Percentiles rank a stretch among this genome's conserved stretches.
Evolutionary conservation across 768 basidiomycete species (phyloP).

Genomic region (Vararia minispora): DNA sequence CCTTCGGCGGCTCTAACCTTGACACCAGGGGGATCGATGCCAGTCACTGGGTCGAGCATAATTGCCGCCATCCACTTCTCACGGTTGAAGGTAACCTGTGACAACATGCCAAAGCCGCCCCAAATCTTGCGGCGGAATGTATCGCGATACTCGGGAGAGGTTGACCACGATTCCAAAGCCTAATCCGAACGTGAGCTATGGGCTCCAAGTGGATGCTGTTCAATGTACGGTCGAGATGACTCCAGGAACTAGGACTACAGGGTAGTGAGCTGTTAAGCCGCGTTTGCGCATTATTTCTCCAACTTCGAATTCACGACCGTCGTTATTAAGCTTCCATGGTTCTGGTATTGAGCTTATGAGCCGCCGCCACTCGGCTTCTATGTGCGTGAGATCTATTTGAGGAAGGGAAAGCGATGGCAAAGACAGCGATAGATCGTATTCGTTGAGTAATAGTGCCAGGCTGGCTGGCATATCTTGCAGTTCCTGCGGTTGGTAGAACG

Average conservation of each 20-base stretch:
- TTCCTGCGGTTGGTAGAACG: constrained; percentile 55
- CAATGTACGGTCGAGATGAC: constrained; percentile 62
- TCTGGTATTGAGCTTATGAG: constrained; percentile 64
- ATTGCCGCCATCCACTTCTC: constrained; percentile 87
- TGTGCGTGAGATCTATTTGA: constrained; percentile 52
- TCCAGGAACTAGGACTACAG: constrained; percentile 81
- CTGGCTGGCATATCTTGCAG: constrained; percentile 61
- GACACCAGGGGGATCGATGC: constrained; percentile 75
- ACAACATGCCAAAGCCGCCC: constrained; percentile 75
- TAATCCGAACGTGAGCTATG: constrained; percentile 18
- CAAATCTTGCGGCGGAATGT: constrained; percentile 90
- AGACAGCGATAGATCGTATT: constrained; percentile 59
- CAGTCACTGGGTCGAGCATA: constrained; percentile 85
- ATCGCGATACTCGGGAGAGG: constrained; percentile 66
- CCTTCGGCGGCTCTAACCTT: constrained; percentile 92
- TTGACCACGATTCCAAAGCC: constrained; percentile 92
- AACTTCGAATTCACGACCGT: constrained; percentile 72
- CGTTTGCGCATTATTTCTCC: constrained; percentile 57
- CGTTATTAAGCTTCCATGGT: constrained; percentile 70
- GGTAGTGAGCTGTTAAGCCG: constrained; percentile 59
- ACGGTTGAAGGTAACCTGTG: constrained; percentile 73
- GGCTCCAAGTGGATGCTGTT: background rate
- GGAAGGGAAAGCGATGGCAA: constrained; percentile 58
- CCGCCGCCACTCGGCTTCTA: constrained; percentile 64
- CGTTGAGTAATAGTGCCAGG: constrained; percentile 52